A percentile compares a stretch with the other conserved stretches of the same genome.
Evolutionary conservation across 2,329 filamentous ascomycete genomes (phyloP).

Genomic region (Penicillium carneum): DNA sequence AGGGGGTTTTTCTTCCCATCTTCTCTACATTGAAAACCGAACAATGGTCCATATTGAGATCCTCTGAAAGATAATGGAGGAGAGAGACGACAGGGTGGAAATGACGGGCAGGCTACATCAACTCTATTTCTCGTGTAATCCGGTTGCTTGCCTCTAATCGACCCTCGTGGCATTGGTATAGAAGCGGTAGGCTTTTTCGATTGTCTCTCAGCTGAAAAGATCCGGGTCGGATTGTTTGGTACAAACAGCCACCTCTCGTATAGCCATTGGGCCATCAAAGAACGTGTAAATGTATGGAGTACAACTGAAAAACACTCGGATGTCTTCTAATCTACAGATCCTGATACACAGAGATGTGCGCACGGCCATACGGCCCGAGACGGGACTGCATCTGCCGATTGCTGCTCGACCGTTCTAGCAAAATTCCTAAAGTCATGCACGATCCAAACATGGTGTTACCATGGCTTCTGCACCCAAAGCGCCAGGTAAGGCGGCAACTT

Average conservation of each 20-base stretch:
- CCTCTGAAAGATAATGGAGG: background rate
- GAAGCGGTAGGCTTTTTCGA: background rate
- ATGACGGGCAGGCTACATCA: constrained; percentile 33
- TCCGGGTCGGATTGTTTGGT: background rate
- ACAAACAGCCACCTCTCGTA: background rate
- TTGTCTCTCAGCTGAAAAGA: background rate
- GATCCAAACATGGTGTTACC: constrained; percentile 33
- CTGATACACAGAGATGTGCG: constrained; percentile 22
- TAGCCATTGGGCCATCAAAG: background rate
- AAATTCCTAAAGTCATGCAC: constrained; percentile 30
- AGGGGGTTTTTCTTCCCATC: background rate
- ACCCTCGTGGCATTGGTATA: constrained; percentile 13
- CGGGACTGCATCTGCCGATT: constrained; percentile 30
- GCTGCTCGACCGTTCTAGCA: constrained; percentile 25
- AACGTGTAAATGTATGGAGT: background rate
- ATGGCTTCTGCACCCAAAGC: constrained; percentile 27
- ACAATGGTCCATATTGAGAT: constrained; percentile 10
- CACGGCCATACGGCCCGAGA: constrained; percentile 34
- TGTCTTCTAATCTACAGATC: constrained; percentile 1
- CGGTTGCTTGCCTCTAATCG: constrained; percentile 6
- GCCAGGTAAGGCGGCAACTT: constrained; percentile 10
- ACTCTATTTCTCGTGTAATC: constrained; percentile 36
- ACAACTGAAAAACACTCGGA: background rate
- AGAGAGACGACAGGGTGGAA: constrained; percentile 13
- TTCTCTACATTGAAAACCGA: constrained; percentile 20